Percentiles rank a stretch among this genome's conserved stretches.
phyloP scores from a whole-genome alignment of 179 eudicot genomes.

The Beta corolliflora region DNA sequence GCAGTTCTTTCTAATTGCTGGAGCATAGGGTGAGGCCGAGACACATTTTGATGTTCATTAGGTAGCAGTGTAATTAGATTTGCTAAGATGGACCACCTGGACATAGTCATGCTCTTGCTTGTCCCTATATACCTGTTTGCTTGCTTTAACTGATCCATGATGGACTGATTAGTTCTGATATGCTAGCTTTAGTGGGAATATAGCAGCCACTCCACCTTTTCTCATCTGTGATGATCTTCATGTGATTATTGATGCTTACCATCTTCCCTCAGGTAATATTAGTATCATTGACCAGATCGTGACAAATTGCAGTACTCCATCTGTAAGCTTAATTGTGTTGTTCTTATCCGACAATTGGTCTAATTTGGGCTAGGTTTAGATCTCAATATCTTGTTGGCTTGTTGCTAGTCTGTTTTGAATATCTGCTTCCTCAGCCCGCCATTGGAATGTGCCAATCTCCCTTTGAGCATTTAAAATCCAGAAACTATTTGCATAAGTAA shows the following conservation, averaged over 20 bases:
- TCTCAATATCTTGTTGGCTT: slow-evolving; percentile 3
- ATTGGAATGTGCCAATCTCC: neutral
- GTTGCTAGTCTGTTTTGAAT: neutral
- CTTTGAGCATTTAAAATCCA: neutral
- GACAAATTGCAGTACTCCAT: neutral
- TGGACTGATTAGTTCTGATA: neutral
- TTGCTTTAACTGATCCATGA: neutral
- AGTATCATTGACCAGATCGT: neutral
- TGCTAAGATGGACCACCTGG: neutral
- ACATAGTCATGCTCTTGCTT: neutral
- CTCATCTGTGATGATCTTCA: neutral
- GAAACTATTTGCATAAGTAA: neutral
- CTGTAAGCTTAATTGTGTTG: slow-evolving; percentile 2
- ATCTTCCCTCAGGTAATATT: neutral
- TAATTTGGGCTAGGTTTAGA: neutral
- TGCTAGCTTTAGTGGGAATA: neutral
- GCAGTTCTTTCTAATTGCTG: neutral
- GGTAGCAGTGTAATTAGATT: neutral
- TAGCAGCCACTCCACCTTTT: neutral
- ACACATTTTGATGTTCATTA: neutral
- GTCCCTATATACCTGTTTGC: neutral
- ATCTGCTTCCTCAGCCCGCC: neutral
- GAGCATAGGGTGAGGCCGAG: neutral
- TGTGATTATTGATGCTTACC: slow-evolving; percentile 10
- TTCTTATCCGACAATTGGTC: neutral